phyloP scores from a whole-genome alignment of 129 eudicot genomes.

The Flaveria robusta region DNA sequence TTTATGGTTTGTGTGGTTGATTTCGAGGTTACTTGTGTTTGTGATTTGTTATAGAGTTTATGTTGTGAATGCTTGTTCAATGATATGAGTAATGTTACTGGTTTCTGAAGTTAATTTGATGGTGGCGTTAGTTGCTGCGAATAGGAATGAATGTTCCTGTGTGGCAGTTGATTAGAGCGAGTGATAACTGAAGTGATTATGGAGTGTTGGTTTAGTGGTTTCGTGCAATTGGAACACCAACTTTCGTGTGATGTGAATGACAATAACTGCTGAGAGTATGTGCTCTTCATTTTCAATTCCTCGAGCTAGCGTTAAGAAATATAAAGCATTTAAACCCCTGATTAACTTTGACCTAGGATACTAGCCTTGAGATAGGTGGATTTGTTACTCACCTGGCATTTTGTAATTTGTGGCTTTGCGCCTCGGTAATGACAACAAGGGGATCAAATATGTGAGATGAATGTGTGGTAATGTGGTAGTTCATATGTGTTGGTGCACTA shows the following conservation, averaged over 20 bases:
- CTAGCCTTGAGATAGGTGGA: constrained; percentile 19
- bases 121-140: constrained; percentile 7
- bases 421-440: background rate
- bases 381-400: constrained; percentile 6
- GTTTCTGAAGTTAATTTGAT: constrained; percentile 8
- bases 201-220: constrained; percentile 23
- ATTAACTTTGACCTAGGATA: constrained; percentile 12
- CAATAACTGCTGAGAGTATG: constrained; percentile 17
- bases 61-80: constrained; percentile 10
- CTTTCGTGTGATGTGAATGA: background rate
- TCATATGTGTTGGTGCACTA: constrained; percentile 19
- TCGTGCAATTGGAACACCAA: background rate
- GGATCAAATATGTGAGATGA: background rate
- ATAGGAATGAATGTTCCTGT: background rate
- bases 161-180: constrained; percentile 4
- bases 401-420: background rate
- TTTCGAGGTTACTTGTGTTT: constrained; percentile 8
- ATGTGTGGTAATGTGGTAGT: background rate
- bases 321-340: constrained; percentile 7
- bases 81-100: constrained; percentile 17
- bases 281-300: background rate
- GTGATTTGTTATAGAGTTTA: constrained; percentile 6
- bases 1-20: background rate
- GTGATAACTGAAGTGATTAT: constrained; percentile 18
- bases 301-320: constrained; percentile 4